A percentile compares a stretch with the other conserved stretches of the same genome.
phyloP scores from a whole-genome alignment of 441 rosid species.

The Rhodomyrtus psidioides region DNA sequence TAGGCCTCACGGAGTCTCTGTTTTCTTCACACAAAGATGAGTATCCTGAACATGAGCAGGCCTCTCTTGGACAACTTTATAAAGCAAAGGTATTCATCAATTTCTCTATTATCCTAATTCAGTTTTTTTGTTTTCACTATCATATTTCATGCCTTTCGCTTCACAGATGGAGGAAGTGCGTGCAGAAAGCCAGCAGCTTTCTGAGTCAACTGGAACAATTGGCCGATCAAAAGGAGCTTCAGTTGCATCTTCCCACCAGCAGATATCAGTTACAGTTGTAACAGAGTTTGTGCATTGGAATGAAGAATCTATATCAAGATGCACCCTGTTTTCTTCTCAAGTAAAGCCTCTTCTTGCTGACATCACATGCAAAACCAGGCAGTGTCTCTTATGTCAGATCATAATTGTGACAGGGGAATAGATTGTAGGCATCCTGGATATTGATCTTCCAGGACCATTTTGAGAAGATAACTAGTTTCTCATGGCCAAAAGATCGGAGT shows the following conservation, averaged over 20 bases:
- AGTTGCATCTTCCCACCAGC: slow-evolving; percentile 72
- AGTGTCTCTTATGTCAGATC: background rate
- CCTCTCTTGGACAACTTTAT: slow-evolving; percentile 91
- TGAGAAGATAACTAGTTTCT: background rate
- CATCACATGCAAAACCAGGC: background rate
- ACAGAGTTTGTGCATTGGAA: slow-evolving; percentile 98
- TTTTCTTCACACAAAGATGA: slow-evolving; percentile 97
- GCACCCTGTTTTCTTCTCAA: slow-evolving; percentile 84
- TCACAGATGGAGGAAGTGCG: slow-evolving; percentile 86
- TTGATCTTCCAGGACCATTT: background rate
- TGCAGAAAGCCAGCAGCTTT: slow-evolving; percentile 68
- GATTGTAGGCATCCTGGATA: background rate
- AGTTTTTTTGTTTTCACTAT: slow-evolving; percentile 7
- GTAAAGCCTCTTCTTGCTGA: slow-evolving; percentile 30
- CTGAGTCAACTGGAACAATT: slow-evolving; percentile 83
- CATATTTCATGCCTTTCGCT: slow-evolving; percentile 5
- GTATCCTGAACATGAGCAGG: slow-evolving; percentile 90
- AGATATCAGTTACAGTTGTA: slow-evolving; percentile 95
- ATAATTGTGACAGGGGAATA: background rate
- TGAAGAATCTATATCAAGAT: slow-evolving; percentile 97
- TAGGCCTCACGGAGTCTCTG: slow-evolving; percentile 92
- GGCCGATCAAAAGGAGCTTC: slow-evolving; percentile 96
- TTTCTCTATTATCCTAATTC: slow-evolving; percentile 6
- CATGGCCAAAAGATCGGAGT: background rate
- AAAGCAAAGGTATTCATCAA: slow-evolving; percentile 60